These are phyloP conservation scores for Kwoniella sp. DNA, from an alignment of 768 basidiomycete species.

Conservation along the genomic window DNA sequence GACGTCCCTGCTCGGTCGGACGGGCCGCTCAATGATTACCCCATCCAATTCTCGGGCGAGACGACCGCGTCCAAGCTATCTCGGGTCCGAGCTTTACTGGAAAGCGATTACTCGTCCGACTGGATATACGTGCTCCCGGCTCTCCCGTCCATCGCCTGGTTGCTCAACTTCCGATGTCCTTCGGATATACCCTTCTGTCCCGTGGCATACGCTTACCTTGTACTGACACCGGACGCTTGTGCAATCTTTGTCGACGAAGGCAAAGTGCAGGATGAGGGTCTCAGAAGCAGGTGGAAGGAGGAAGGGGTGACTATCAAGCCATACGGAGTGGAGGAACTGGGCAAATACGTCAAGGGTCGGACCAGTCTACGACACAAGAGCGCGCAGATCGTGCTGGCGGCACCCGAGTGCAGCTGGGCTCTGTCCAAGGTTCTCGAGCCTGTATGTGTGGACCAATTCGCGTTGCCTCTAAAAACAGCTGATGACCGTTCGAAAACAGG, in stretches of 20 bases:
- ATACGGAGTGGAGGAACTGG: slow-evolving; percentile 62
- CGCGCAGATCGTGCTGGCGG: slow-evolving; percentile 18
- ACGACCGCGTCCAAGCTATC: slow-evolving; percentile 64
- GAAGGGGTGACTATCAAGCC: slow-evolving; percentile 34
- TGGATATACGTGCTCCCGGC: slow-evolving; percentile 62
- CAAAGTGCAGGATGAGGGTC: slow-evolving; percentile 24
- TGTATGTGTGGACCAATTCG: slow-evolving; percentile 13
- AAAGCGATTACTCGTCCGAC: not conserved
- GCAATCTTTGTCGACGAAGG: slow-evolving; percentile 68
- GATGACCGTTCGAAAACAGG: slow-evolving; percentile 7
- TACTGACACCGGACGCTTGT: slow-evolving; percentile 59
- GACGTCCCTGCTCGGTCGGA: slow-evolving; percentile 59
- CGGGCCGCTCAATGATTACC: slow-evolving; percentile 55
- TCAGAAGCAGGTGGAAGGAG: slow-evolving; percentile 12
- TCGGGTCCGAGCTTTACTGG: slow-evolving; percentile 54
- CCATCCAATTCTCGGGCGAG: slow-evolving; percentile 60
- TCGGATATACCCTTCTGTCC: slow-evolving; percentile 88
- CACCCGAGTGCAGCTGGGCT: slow-evolving; percentile 38
- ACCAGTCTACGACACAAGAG: slow-evolving; percentile 48
- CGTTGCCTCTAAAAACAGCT: too few relatives aligned
- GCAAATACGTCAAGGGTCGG: slow-evolving; percentile 48
- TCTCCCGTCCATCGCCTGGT: slow-evolving; percentile 64
- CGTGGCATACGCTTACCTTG: slow-evolving; percentile 82
- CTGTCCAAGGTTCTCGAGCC: slow-evolving; percentile 35
- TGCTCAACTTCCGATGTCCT: slow-evolving; percentile 76